Evolutionary conservation across 2,329 filamentous ascomycete species (phyloP), one percentile per base, ranked within the genome.

Genomic region (Alternaria viburni): DNA sequence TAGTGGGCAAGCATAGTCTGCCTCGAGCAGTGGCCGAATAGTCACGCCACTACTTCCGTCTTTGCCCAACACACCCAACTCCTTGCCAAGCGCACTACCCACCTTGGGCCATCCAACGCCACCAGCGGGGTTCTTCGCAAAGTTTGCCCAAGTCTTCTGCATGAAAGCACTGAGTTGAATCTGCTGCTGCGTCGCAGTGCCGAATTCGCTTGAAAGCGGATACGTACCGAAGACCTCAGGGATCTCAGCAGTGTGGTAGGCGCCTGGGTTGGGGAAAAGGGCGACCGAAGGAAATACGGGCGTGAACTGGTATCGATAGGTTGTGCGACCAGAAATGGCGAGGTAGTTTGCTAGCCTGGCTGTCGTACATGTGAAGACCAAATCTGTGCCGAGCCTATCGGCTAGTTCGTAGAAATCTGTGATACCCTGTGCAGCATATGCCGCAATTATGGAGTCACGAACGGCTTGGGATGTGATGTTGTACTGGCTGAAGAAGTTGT

Each of bases 221-320:
- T 71, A 74, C 5, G 70, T 73, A 5, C 69, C 66, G 12, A 73
- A 74, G 5, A 73, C 73, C 21, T 67, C 58, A 0, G 63, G 57
- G 7, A 74, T 73, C 50, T 75, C 71, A 4, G 65, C 60, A 3
- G 65, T 57, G 36, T 75, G 71, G 30, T 70, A 73, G 0, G 65
- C 70, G 7, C 64, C 66, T 15, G 64, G 56, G 11, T 68, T 59
- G 11, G 23, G 54, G 15, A 71, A 66, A 25, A 25, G 25, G 25
- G 25, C 61, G 4, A 46, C 61, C 3, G 54, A 64, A 3, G 69
- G 62, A 25, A 71, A 72, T 0, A 59, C 61, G 1, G 64, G 57
- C 8, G 68, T 62, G 55, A 59, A 71, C 6, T 63, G 60, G 52
- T 70, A 73, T 25, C 71, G 67, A 36, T 69, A 74, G 1, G 67